These are phyloP conservation scores for Chaetothyriales sp. DNA, from an alignment of 2,329 filamentous ascomycete genomes.

Conservation along the genomic window DNA sequence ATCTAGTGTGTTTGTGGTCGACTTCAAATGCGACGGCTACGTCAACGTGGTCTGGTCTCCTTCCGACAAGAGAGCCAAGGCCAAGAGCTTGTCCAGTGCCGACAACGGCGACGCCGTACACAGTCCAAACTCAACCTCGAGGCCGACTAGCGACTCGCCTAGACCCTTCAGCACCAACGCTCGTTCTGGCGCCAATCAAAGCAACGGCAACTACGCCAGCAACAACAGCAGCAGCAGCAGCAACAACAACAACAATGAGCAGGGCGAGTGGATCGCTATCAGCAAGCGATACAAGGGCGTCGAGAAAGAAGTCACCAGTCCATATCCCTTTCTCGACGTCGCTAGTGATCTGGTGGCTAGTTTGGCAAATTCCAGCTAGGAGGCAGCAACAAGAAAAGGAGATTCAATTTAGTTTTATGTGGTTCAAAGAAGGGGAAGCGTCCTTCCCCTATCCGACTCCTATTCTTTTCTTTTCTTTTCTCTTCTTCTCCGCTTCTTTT, in stretches of 20 bases:
- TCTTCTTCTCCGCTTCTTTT: too few species aligned
- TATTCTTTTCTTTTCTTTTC: too few species aligned
- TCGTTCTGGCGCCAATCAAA: constrained; percentile 4
- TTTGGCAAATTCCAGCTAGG: constrained; percentile 39
- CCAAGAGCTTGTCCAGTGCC: constrained; percentile 7
- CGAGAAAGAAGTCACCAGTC: constrained; percentile 88
- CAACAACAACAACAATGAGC: constrained; percentile 20
- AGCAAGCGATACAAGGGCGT: constrained; percentile 44
- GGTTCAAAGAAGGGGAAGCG: not conserved
- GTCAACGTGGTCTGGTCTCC: constrained; percentile 54
- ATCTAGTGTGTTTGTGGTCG: constrained; percentile 80
- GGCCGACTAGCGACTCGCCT: constrained; percentile 30
- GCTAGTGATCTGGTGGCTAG: constrained; percentile 86
- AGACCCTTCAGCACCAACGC: constrained; percentile 10
- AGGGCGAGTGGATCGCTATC: constrained; percentile 36
- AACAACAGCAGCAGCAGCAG: too few species aligned
- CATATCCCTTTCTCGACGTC: constrained; percentile 91
- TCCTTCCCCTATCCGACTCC: not conserved
- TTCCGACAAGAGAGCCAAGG: constrained; percentile 24
- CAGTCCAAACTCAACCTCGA: constrained; percentile 29
- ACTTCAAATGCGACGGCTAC: constrained; percentile 97
- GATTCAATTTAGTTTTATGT: not conserved
- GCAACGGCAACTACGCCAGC: constrained; percentile 4
- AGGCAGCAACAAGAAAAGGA: not conserved
- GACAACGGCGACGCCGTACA: constrained; percentile 27